Conservation (phyloP, 2,329 filamentous ascomycete genomes). For the Xylariaceae sp. region DNA sequence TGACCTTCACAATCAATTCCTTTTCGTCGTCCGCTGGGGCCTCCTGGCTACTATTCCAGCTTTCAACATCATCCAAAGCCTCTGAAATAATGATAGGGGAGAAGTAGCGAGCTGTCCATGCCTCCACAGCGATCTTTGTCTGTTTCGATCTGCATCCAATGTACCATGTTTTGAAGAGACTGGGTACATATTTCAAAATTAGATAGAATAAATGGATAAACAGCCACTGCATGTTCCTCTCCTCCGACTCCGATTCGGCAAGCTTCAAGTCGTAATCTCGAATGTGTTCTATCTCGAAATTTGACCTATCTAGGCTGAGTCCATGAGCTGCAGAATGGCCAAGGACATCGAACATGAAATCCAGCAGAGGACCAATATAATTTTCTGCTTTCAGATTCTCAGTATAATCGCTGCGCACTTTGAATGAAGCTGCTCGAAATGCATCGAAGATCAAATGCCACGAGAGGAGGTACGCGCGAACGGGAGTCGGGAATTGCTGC, state of each 20-base stretch:
- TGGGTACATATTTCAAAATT: slow-evolving; percentile 71
- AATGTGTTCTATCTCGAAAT: slow-evolving; percentile 58
- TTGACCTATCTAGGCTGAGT: slow-evolving; percentile 68
- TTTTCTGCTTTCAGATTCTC: slow-evolving; percentile 74
- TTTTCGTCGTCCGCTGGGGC: slow-evolving; percentile 50
- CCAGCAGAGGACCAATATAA: slow-evolving; percentile 66
- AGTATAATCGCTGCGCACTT: slow-evolving; percentile 77
- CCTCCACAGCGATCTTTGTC: slow-evolving; percentile 74
- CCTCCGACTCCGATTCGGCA: slow-evolving; percentile 58
- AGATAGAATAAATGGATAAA: slow-evolving; percentile 85
- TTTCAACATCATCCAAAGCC: slow-evolving; percentile 63
- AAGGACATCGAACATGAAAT: slow-evolving; percentile 81
- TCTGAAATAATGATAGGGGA: slow-evolving; percentile 67
- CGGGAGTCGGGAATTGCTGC: slow-evolving; percentile 63
- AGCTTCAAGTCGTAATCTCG: slow-evolving; percentile 50
- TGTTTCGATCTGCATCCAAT: slow-evolving; percentile 77
- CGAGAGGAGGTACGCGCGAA: slow-evolving; percentile 80
- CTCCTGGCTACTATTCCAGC: slow-evolving; percentile 61
- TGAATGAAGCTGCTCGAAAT: slow-evolving; percentile 73
- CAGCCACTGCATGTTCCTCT: slow-evolving; percentile 78
- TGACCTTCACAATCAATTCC: slow-evolving; percentile 67
- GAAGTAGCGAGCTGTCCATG: slow-evolving; percentile 83
- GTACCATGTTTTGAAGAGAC: slow-evolving; percentile 81
- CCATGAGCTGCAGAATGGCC: slow-evolving; percentile 73
- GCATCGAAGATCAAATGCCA: slow-evolving; percentile 92